Percentiles rank a stretch among this genome's conserved stretches.
Evolutionary conservation across 1,284 basidiomycete genomes (phyloP).

Genomic region (Nidula niveotomentosa): DNA sequence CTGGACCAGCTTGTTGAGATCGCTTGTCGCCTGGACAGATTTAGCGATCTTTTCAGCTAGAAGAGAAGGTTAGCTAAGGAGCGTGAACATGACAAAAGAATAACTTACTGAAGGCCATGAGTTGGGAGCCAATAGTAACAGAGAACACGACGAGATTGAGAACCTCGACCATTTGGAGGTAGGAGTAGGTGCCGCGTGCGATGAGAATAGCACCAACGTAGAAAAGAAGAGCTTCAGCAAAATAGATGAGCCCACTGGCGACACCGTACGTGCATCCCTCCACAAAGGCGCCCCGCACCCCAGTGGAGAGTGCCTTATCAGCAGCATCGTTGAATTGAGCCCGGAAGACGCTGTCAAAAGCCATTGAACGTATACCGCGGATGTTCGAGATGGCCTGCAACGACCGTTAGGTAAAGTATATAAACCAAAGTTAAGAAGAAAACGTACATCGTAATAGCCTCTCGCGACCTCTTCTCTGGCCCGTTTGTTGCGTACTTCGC

Average conservation of each 20-base stretch:
- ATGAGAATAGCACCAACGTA: slow-evolving; percentile 84
- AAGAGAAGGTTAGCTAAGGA: slow-evolving; percentile 11
- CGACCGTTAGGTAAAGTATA: slow-evolving; percentile 8
- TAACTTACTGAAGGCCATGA: slow-evolving; percentile 84
- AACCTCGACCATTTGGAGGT: slow-evolving; percentile 81
- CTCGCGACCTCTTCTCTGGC: slow-evolving; percentile 84
- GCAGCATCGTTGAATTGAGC: slow-evolving; percentile 67
- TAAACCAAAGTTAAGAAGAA: slow-evolving; percentile 4
- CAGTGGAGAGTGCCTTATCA: slow-evolving; percentile 63
- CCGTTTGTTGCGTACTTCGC: slow-evolving; percentile 81
- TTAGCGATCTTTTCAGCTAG: slow-evolving; percentile 81
- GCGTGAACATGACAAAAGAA: slow-evolving; percentile 4
- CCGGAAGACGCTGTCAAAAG: slow-evolving; percentile 78
- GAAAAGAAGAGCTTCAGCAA: slow-evolving; percentile 88
- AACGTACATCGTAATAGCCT: slow-evolving; percentile 81
- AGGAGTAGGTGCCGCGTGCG: slow-evolving; percentile 73
- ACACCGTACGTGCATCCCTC: slow-evolving; percentile 85
- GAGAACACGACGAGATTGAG: slow-evolving; percentile 95
- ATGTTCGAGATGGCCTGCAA: slow-evolving; percentile 80
- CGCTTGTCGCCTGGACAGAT: slow-evolving; percentile 76
- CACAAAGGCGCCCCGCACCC: slow-evolving; percentile 77
- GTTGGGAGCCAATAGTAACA: slow-evolving; percentile 87
- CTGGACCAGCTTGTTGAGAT: slow-evolving; percentile 70
- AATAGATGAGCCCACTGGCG: slow-evolving; percentile 81
- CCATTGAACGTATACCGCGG: slow-evolving; percentile 87